Evolutionary conservation across 257 asterid species (phyloP).

Genomic region (Anisodus acutangulus): DNA sequence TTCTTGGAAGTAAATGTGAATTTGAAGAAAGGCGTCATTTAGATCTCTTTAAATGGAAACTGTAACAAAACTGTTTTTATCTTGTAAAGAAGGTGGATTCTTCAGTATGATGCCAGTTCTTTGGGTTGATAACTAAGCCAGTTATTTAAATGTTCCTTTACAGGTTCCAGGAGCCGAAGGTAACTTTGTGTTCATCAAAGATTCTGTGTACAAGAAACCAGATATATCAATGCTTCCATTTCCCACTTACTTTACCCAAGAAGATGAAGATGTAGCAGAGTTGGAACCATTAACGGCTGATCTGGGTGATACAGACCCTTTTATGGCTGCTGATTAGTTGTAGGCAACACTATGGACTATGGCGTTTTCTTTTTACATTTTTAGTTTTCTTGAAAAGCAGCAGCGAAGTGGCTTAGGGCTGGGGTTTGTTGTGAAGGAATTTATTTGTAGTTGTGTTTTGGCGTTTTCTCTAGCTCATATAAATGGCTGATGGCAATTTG

Average conservation of each 20-base stretch:
- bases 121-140: not conserved
- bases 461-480: not conserved
- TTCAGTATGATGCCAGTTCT: not conserved
- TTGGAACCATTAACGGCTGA: constrained; percentile 76
- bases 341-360: not conserved
- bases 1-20: not conserved
- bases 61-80: not conserved
- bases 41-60: not conserved
- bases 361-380: not conserved
- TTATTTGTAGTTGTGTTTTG: not conserved
- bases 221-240: constrained; percentile 71
- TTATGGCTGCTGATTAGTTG: constrained; percentile 80
- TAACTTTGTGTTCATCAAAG: constrained; percentile 82
- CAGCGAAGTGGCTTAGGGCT: not conserved
- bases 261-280: constrained; percentile 59
- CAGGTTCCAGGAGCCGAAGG: constrained; percentile 92
- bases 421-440: not conserved
- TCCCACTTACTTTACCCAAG: constrained; percentile 77
- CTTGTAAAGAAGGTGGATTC: not conserved
- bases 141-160: constrained; percentile 13
- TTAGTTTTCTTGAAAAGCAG: not conserved
- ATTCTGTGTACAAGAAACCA: constrained; percentile 75
- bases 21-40: not conserved
- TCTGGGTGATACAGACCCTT: constrained; percentile 76
- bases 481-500: not conserved